phyloP scores from a whole-genome alignment of 345 rosid species.

The Lenwebbia sp. region DNA sequence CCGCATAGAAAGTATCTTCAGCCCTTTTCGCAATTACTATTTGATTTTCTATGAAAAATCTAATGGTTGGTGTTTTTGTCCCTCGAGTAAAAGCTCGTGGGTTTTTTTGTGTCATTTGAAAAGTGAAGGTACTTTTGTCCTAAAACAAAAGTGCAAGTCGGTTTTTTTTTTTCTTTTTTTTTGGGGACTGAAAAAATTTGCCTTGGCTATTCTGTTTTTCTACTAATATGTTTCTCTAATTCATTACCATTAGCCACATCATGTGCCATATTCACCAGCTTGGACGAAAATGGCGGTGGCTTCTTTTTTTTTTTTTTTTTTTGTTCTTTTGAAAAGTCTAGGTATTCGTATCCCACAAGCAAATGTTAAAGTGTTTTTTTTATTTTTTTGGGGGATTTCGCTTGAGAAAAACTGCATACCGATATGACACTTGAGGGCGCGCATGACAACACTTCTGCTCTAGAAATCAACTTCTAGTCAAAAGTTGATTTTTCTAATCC shows the following conservation, averaged over 20 bases:
- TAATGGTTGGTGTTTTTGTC: not conserved
- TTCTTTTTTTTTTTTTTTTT: not conserved
- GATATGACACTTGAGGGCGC: not conserved
- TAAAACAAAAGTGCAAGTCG: not conserved
- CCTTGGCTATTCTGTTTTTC: not conserved
- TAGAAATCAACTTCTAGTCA: too few relatives aligned
- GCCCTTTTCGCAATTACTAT: not conserved
- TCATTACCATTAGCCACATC: not conserved
- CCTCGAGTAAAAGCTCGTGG: not conserved
- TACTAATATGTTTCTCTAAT: not conserved
- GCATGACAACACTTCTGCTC: too few relatives aligned
- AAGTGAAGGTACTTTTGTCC: not conserved
- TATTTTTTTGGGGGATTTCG: not conserved
- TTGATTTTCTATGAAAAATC: not conserved
- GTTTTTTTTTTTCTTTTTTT: not conserved
- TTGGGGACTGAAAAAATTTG: not conserved
- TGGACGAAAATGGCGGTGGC: not conserved
- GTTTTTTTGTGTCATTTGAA: not conserved
- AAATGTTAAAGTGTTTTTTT: not conserved
- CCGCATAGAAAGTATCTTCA: not conserved
- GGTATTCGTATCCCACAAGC: not conserved
- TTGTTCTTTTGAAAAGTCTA: not conserved
- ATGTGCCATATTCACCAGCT: not conserved
- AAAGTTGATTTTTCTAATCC: too few relatives aligned
- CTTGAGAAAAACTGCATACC: not conserved